Percentiles rank a stretch among this genome's conserved stretches.
Evolutionary conservation across 495 filamentous ascomycete genomes (phyloP).

Genomic region (Xeromyces bisporus): DNA sequence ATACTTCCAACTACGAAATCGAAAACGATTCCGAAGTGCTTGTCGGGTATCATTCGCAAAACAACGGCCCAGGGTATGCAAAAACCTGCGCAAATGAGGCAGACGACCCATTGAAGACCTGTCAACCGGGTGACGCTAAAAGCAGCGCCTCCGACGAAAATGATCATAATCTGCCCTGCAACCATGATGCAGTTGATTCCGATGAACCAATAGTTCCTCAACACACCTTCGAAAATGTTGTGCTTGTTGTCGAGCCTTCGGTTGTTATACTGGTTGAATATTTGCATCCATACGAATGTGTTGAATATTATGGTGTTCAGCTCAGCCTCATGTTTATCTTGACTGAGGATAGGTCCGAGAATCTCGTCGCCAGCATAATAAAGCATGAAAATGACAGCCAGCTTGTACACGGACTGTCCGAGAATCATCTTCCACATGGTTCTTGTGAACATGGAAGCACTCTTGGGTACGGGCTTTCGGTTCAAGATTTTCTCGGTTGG

Average conservation of each 20-base stretch:
- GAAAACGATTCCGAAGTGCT: constrained; percentile 31
- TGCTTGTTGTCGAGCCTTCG: constrained; percentile 75
- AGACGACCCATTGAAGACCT: constrained; percentile 58
- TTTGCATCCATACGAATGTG: constrained; percentile 93
- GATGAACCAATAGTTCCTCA: constrained; percentile 65
- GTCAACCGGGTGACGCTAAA: constrained; percentile 57
- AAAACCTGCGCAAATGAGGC: constrained; percentile 49
- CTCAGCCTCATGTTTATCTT: constrained; percentile 24
- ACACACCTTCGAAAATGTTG: constrained; percentile 76
- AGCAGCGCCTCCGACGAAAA: constrained; percentile 56
- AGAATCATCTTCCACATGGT: constrained; percentile 97
- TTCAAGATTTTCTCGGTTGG: constrained; percentile 64
- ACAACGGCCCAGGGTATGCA: constrained; percentile 60
- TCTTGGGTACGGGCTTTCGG: constrained; percentile 69
- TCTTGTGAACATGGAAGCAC: constrained; percentile 55
- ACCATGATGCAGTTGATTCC: constrained; percentile 68
- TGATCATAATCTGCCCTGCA: constrained; percentile 63
- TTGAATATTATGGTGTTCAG: constrained; percentile 74
- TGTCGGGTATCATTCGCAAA: constrained; percentile 51
- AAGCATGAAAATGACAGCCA: constrained; percentile 58
- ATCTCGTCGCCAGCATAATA: constrained; percentile 54
- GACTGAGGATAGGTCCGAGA: constrained; percentile 31
- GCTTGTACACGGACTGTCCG: constrained; percentile 70
- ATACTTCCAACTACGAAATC: constrained; percentile 12
- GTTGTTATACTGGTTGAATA: constrained; percentile 92